These are phyloP conservation scores for Meredithiella fracta DNA, from an alignment of 2,329 filamentous ascomycete genomes.

Conservation along the genomic window DNA sequence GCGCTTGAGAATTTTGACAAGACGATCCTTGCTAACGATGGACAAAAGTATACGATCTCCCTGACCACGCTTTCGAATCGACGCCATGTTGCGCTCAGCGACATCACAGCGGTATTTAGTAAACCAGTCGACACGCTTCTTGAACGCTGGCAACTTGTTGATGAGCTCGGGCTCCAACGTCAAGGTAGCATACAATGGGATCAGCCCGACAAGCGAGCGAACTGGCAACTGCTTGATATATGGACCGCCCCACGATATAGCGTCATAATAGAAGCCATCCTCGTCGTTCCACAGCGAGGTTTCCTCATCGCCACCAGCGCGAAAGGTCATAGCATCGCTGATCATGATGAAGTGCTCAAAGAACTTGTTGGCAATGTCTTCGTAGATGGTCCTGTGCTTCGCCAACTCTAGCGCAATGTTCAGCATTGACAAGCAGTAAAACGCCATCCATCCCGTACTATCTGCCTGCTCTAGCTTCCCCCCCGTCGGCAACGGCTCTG, in stretches of 20 bases:
- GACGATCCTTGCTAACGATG: constrained; percentile 81
- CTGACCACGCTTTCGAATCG: constrained; percentile 78
- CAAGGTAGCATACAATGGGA: constrained; percentile 80
- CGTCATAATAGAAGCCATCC: constrained; percentile 96
- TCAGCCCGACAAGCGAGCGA: constrained; percentile 79
- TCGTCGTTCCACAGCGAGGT: constrained; percentile 91
- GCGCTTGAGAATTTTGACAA: constrained; percentile 71
- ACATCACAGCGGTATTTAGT: constrained; percentile 73
- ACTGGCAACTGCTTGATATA: constrained; percentile 88
- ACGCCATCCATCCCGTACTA: constrained; percentile 98
- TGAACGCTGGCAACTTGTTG: constrained; percentile 81
- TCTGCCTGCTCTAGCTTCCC: constrained; percentile 91
- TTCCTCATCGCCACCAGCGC: constrained; percentile 50
- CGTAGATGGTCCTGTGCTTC: constrained; percentile 87
- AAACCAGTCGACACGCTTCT: constrained; percentile 87
- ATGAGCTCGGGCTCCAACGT: constrained; percentile 89
- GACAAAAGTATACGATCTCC: constrained; percentile 75
- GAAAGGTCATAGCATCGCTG: constrained; percentile 90
- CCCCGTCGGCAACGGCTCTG: constrained; percentile 82
- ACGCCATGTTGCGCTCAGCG: constrained; percentile 85
- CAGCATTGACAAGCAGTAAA: constrained; percentile 91
- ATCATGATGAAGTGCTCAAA: constrained; percentile 98
- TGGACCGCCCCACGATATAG: constrained; percentile 87
- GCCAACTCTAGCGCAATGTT: constrained; percentile 92
- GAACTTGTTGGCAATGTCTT: constrained; percentile 95